phyloP scores from a whole-genome alignment of 2,329 filamentous ascomycete genomes.

The Penicillium thymicola region DNA sequence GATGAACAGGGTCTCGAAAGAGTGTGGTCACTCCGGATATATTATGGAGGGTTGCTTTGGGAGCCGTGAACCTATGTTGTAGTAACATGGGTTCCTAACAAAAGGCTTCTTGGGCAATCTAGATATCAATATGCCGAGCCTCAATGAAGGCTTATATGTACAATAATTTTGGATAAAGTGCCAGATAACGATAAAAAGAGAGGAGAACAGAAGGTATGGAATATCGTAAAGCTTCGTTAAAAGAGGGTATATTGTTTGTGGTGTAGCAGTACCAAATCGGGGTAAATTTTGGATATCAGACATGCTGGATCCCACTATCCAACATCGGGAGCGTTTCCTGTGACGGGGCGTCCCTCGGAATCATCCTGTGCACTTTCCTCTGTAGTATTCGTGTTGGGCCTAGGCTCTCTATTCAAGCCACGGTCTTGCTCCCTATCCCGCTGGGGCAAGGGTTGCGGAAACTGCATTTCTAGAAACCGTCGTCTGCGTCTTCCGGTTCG shows the following conservation, averaged over 20 bases:
- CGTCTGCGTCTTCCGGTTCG: constrained; percentile 24
- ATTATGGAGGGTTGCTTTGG: background rate
- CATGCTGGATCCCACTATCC: background rate
- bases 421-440: constrained; percentile 4
- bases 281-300: background rate
- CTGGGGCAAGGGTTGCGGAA: constrained; percentile 23
- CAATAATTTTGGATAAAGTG: background rate
- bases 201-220: background rate
- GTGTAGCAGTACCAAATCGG: background rate
- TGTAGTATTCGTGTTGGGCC: background rate
- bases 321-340: background rate
- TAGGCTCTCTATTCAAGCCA: background rate
- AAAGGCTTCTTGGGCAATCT: no score
- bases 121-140: background rate
- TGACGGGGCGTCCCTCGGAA: background rate
- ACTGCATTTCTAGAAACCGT: constrained; percentile 21
- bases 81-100: background rate
- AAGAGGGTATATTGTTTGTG: background rate
- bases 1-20: no score
- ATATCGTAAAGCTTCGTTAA: background rate
- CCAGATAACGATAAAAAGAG: background rate
- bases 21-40: no score
- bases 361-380: constrained; percentile 1
- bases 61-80: background rate
- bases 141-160: background rate